Evolutionary conservation across 371 early-diverging fungal species (phyloP).

Genomic region (Polyrhizophydium stewartii): DNA sequence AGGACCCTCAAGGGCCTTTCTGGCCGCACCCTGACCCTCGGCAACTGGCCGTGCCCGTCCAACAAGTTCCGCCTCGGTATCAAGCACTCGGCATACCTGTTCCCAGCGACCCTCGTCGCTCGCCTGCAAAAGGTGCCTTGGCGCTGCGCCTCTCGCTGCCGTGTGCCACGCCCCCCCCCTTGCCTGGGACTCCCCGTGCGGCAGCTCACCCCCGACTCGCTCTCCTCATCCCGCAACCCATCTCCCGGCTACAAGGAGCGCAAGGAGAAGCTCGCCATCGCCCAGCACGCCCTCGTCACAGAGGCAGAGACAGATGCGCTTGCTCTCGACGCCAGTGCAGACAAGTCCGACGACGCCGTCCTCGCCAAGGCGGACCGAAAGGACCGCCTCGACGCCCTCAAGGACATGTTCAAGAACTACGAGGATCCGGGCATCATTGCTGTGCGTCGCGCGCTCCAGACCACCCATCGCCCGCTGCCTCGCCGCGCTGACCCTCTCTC

Average conservation of each 20-base stretch:
- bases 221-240: no score
- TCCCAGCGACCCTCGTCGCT: conserved; percentile 58
- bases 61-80: conserved; percentile 81
- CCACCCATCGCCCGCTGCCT: neutral
- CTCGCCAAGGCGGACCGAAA: conserved; percentile 39
- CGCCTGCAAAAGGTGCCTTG: conserved; percentile 53
- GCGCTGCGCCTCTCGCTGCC: neutral
- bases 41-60: conserved; percentile 61
- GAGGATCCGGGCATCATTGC: conserved; percentile 64
- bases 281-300: conserved; percentile 62
- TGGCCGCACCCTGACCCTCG: conserved; percentile 71
- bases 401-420: conserved; percentile 56
- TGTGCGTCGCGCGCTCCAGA: no score
- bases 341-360: neutral
- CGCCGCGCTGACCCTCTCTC: conserved; percentile 3
- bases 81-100: conserved; percentile 74
- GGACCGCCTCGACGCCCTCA: conserved; percentile 65
- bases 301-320: conserved; percentile 47
- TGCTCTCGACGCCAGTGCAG: conserved; percentile 39
- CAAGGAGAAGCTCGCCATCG: conserved; percentile 54
- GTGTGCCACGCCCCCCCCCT: neutral
- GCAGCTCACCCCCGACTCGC: neutral
- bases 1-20: conserved; percentile 62
- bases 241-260: conserved; percentile 65
- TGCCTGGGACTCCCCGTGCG: neutral